Evolutionary conservation across 768 basidiomycete species (phyloP).

Genomic region (Mycena galericulata): DNA sequence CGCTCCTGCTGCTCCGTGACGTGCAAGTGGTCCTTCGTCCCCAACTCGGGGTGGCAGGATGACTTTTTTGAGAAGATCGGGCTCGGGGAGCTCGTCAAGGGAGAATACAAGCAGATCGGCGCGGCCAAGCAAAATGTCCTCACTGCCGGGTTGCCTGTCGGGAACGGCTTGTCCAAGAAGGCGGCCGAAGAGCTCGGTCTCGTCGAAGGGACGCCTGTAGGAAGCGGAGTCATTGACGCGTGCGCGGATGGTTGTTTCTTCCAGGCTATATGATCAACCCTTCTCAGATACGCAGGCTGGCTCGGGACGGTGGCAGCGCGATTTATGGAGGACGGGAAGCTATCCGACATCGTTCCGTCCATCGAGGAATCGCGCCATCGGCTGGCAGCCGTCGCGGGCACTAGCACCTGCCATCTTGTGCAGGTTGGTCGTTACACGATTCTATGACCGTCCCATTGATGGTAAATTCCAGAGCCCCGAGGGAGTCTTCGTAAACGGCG

Average conservation of each 20-base stretch:
- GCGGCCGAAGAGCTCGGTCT: slow-evolving; percentile 92
- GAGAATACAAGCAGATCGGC: slow-evolving; percentile 82
- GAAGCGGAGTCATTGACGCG: slow-evolving; percentile 97
- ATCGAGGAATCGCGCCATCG: slow-evolving; percentile 84
- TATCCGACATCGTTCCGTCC: slow-evolving; percentile 65
- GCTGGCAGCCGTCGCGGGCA: slow-evolving; percentile 94
- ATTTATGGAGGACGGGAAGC: slow-evolving; percentile 63
- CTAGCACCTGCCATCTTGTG: slow-evolving; percentile 95
- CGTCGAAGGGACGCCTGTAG: slow-evolving; percentile 88
- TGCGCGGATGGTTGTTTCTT: slow-evolving; percentile 42
- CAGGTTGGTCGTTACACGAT: slow-evolving; percentile 68
- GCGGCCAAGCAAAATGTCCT: slow-evolving; percentile 72
- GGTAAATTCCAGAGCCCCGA: slow-evolving; percentile 69
- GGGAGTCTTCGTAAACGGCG: slow-evolving; percentile 89
- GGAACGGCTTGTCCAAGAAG: slow-evolving; percentile 78
- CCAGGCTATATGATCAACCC: slow-evolving; percentile 42
- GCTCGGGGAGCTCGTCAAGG: slow-evolving; percentile 73
- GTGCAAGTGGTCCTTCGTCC: slow-evolving; percentile 96
- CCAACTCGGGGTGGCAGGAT: slow-evolving; percentile 87
- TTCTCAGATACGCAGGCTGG: slow-evolving; percentile 90
- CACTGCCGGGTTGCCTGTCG: slow-evolving; percentile 89
- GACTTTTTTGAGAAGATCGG: slow-evolving; percentile 92
- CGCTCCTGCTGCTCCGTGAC: slow-evolving; percentile 94
- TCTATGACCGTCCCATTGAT: background rate
- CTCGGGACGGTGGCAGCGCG: slow-evolving; percentile 93